Evolutionary conservation across 305 asterid genomes (phyloP), one percentile per base, ranked within the genome.

Genomic region (Lippia alba): DNA sequence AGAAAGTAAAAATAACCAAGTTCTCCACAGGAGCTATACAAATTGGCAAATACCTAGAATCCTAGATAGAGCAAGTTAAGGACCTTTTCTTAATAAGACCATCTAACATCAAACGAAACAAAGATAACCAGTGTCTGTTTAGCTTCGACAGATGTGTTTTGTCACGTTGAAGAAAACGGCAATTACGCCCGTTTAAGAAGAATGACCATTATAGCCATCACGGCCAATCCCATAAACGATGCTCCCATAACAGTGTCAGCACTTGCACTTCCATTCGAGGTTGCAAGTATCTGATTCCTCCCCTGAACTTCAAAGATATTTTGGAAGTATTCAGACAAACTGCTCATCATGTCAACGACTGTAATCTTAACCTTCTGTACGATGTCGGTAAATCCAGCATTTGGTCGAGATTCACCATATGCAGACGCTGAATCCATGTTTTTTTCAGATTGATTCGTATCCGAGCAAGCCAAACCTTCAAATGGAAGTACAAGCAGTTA

Each of bases 131-230:
- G 2, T 8, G 11, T 56, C 30, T 3, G 14, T 36, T 66, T 76
- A 74, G 70, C 68, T 61, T 84, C 83, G 80, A 61, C 88, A 19
- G 78, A 84, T n/a, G n/a, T n/a, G n/a, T n/a, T n/a, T n/a, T n/a
- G n/a, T n/a, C n/a, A n/a, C 82, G 74, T 56, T 59, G 14, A n/a
- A 18, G 48, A 10, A 17, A 12, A 30, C 3, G 33, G 12, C 9
- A 11, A 69, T 70, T 64, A 76, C 19, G 9, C 77, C 40, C 88
- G 78, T 76, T 79, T 88, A 30, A 83, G 15, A 59, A 82, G 36
- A 16, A 88, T 79, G 39, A 88, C 81, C 81, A 88, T 49, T 30
- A 86, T 84, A 33, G 84, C 91, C 90, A 85, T 80, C 41, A 79
- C 78, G 3, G 86, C 88, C 73, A 85, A 76, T 10, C 86, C 91